phyloP scores from a whole-genome alignment of 306 rosid genomes.

The Acacia melanoxylon region DNA sequence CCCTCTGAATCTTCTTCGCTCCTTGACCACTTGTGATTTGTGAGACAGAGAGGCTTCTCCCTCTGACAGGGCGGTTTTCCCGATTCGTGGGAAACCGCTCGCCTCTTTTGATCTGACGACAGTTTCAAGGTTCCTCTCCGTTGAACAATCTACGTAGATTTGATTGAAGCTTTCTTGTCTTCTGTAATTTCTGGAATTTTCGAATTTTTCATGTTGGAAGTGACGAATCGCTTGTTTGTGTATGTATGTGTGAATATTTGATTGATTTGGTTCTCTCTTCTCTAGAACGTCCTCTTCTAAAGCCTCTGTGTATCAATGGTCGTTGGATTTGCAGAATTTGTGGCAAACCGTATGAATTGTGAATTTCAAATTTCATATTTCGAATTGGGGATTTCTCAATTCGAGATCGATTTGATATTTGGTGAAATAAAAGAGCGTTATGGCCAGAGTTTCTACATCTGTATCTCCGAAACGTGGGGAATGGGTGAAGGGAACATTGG shows the following conservation, averaged over 20 bases:
- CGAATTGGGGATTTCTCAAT: conserved; percentile 29
- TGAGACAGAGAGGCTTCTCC: background rate
- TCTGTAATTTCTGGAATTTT: background rate
- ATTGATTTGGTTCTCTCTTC: conserved; percentile 20
- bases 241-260: background rate
- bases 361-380: background rate
- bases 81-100: conserved; percentile 49
- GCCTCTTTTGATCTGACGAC: background rate
- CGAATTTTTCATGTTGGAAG: background rate
- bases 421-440: background rate
- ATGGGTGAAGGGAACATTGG: conserved; percentile 64
- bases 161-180: background rate
- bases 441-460: conserved; percentile 30
- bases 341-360: background rate
- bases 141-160: background rate
- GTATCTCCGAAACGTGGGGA: conserved; percentile 25
- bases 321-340: background rate
- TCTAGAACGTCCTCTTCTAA: background rate
- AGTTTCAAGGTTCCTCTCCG: background rate
- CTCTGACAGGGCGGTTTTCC: conserved; percentile 54
- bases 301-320: background rate
- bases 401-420: background rate
- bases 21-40: background rate
- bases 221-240: background rate
- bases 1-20: background rate